These are phyloP conservation scores for Mrakia hoshinonis DNA, from an alignment of 768 basidiomycete species.

Conservation along the genomic window DNA sequence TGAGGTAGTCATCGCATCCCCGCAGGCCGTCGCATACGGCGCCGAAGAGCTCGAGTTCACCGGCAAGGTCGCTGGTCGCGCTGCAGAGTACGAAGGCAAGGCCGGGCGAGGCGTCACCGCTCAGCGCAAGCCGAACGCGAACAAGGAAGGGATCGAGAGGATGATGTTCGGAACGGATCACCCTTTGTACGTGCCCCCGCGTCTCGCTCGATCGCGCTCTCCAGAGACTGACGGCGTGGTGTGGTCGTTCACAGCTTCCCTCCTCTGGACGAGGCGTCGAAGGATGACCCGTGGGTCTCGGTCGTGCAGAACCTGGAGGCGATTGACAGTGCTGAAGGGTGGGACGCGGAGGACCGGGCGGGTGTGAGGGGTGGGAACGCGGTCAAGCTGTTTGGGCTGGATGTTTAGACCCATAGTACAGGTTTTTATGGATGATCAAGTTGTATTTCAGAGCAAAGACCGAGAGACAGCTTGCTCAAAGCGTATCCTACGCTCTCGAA, in stretches of 20 bases:
- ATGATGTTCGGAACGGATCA: conserved; percentile 21
- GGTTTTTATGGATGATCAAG: no score
- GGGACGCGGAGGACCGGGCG: conserved; percentile 53
- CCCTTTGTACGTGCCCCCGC: background rate
- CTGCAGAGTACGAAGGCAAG: conserved; percentile 45
- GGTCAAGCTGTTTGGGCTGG: conserved; percentile 50
- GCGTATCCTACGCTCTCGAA: no score
- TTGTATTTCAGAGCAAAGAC: no score
- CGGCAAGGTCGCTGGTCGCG: conserved; percentile 58
- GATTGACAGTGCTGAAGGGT: conserved; percentile 57
- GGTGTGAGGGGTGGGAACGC: conserved; percentile 68
- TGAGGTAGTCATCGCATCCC: background rate
- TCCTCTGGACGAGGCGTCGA: conserved; percentile 55
- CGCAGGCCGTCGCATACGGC: conserved; percentile 67
- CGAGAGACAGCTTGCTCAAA: no score
- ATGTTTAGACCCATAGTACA: background rate
- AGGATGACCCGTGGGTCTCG: conserved; percentile 55
- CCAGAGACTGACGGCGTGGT: background rate
- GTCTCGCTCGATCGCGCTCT: background rate
- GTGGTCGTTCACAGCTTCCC: conserved; percentile 63
- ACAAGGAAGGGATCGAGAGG: conserved; percentile 12
- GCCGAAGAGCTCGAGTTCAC: conserved; percentile 74
- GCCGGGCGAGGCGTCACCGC: background rate
- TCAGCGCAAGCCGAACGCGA: background rate
- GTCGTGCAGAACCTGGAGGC: conserved; percentile 78